Base-by-base conservation (phyloP, 176 grass and related monocot species). In the Dendrocalamus sinicus region DNA sequence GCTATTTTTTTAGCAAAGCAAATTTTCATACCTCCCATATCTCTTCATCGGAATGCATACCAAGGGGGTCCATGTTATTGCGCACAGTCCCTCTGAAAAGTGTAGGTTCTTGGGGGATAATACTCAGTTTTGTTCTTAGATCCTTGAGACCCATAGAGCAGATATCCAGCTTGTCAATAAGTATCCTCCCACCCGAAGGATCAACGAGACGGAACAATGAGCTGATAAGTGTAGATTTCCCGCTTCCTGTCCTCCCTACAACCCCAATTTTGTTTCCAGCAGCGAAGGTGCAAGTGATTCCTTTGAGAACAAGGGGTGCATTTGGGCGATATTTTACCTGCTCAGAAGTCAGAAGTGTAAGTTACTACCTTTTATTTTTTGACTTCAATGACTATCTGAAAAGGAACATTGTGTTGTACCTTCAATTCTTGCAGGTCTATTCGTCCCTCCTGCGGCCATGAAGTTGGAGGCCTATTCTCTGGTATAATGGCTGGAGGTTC, bases 41-140 rank as follows among this genome's bases (percentile, higher is more conserved):
- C 83, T 98, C 96, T 75, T 90, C 72, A 72, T 98, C 96, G 3
- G 91, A 90, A 57, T 98, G 89, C 86, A 86, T 70, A 28, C 89
- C 89, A 78, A 98, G 93, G 40, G 96, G 96, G 65, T 95, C 96
- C 91, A 98, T 84, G 87, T 98, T 98, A 23, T 73, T 94, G 63
- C 96, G 82, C 28, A 98, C 88, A 4, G 87, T 95, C 83, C 95
- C 95, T 83, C 91, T 93, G 80, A 98, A 98, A 75, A 95, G 95
- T 72, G 95, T 98, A 57, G 95, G 91, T 81, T 98, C 93, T 87
- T 98, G 95, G 61, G 93, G 95, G 55, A 98, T 98, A 64, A 98
- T 98, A 85, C 93, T 98, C 61, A 98, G 76, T 87, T 98, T 98
- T 73, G 90, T 98, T 85, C 95, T 95, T 61, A 98, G 89, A 86